Evolutionary conservation across 2,329 filamentous ascomycete species (phyloP), one percentile per base, ranked within the genome.

Genomic region (Erysiphe pulchra): DNA sequence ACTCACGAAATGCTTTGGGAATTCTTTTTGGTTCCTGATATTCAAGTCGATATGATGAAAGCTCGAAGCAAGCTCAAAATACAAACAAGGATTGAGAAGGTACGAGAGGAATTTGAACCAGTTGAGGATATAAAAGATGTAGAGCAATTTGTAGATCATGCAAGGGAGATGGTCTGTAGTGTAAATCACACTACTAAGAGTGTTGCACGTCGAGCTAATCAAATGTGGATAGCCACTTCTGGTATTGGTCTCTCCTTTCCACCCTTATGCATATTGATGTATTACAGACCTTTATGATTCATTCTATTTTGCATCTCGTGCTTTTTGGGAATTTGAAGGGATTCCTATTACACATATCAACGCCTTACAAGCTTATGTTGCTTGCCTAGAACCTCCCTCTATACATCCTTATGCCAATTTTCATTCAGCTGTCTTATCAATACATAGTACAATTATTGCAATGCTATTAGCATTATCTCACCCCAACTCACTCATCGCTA

Each of bases 1-100:
- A 93, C 83, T 0, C 92, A 98, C 57, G 90, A 98, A 63, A 84
- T 95, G 71, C 70, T 98, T 2, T 98, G 90, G 92, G 90, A 98
- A 55, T 98, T 98, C 63, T 93, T 98, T 61, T 70, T 98, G 0
- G 86, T 98, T 12, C 90, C 90, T 1, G 90, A 98, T 53, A 74
- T 98, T 44, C 83, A 93, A 57, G 71, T 82, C 0, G 76, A 84
- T 17, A 84, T 86, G 73, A 87, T 95, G 69, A 79, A 82, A 45
- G 79, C 92, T 59, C 75, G 90, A 44, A 92, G 82, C 50, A 75
- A 76, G 46, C 74, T 85, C 50, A 98, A 98, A 62, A 81, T 84
- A 4, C 79, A 86, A 58, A 75, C 79, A 0, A 72, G 87, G 28
- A 67, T 73, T 2, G 90, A 98, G 57, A 86, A 77, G 47, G 78